Base-by-base conservation (phyloP, 1,139 yeast genomes). In the Debaryomyces coudertii region DNA sequence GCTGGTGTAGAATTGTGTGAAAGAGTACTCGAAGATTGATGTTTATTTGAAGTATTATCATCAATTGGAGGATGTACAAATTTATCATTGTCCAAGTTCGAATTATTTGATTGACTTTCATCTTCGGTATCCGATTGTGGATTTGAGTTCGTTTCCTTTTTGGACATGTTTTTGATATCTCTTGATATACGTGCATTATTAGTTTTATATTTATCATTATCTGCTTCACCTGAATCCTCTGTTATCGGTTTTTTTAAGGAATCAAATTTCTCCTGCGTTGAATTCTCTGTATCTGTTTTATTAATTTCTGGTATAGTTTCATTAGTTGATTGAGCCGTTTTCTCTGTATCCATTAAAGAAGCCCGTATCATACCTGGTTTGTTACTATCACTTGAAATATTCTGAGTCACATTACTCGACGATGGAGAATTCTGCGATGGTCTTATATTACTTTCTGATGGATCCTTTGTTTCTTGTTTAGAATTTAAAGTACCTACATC, bases 201-300 rank as follows among this genome's bases (percentile, higher is more conserved):
- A 53, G 36, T 63, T 57, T 59, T 65, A 58, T 63, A 49, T 63
- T 64, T 65, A 62, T 61, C 20, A 6, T 22, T 14, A 11, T 14
- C 14, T 29, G 14, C 15, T 14, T 29, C 34, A 29, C 7, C 16
- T 3, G 22, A 20, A 20, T 4, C 5, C 22, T 20, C 5, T 5
- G 4, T 5, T 20, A 5, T 5, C 5, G 22, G 14, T 11, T 20
- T 20, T 5, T 20, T 20, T 20, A 20, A 4, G 4, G 22, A 20
- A 20, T 5, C 22, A 20, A 4, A 20, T 20, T 20, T 5, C 5
- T 20, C 22, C 22, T 20, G 22, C 22, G 4, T 20, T 5, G 22
- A 20, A 20, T 5, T 5, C 5, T 4, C 4, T 20, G 22, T 20
- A 4, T 20, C 22, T 5, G 22, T 5, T 5, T 20, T 20, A 20